Base-by-base conservation (phyloP, 2,329 filamentous ascomycete species). In the Hypoxylon rubiginosum region DNA sequence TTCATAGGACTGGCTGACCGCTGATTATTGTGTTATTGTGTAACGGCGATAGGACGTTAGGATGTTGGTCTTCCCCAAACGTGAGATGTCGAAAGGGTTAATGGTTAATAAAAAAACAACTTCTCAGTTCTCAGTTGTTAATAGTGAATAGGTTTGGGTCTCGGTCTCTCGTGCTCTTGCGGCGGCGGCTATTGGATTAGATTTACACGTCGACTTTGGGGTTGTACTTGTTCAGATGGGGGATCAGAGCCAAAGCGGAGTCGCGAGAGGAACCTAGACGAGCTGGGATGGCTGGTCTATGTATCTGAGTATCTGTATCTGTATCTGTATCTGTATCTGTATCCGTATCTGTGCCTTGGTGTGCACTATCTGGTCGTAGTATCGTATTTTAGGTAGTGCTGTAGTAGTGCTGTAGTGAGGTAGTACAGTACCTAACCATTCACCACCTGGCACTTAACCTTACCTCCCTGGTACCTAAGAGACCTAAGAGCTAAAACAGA, bases 1-100 rank as follows among this genome's bases (percentile, higher is more conserved):
- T 65, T 71, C 66, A 67, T 67, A 69, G 32, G 66, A 67, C 62
- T 68, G 64, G 64, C 46, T 69, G 67, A 65, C 62, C 63, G 66
- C 59, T 64, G 36, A 60, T n/a, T n/a, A n/a, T n/a, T n/a, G n/a
- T n/a, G n/a, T 50, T 39, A 53, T 64, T 52, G 66, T 71, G 66
- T 67, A 65, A 69, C 59, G 36, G 34, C 30, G 49, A 53, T 50
- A 50, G 36, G 49, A n/a, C n/a, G n/a, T n/a, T n/a, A n/a, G n/a
- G n/a, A 54, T 30, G 52, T 55, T 43, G 41, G n/a, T 39, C 41
- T 19, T 34, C 32, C 11, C 26, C 10, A n/a, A 24, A 17, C 21
- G 6, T 21, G 45, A 36, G 21, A 41, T 50, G 13, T 41, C 39
- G n/a, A 43, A 28, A 26, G n/a, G 19, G 39, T 6, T 11, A 9